These are phyloP conservation scores for Pelargonium nanum DNA, from an alignment of 345 rosid genomes.

Conservation along the genomic window DNA sequence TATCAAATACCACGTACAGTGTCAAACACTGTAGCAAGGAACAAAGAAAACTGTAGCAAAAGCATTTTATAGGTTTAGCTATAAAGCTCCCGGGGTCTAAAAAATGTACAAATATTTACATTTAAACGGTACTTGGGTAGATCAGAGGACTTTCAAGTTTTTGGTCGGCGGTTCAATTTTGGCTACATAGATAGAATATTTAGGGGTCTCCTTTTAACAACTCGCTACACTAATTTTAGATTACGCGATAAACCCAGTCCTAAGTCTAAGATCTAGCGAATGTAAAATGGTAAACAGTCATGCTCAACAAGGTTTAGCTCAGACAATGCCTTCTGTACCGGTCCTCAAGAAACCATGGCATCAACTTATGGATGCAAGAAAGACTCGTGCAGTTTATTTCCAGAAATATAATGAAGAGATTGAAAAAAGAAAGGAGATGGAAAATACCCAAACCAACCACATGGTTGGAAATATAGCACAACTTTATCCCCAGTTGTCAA, in stretches of 20 bases:
- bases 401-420: neutral
- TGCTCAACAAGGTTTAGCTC: neutral
- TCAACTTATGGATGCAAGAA: neutral
- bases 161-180: no score
- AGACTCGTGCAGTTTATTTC: neutral
- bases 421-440: conserved; percentile 5
- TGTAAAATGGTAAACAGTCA: no score
- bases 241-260: no score
- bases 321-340: neutral
- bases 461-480: conserved; percentile 67
- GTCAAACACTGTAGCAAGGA: neutral
- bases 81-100: neutral
- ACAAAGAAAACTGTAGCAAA: no score
- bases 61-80: no score
- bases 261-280: no score
- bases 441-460: conserved; percentile 77
- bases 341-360: neutral
- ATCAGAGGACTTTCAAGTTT: no score
- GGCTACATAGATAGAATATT: no score
- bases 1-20: neutral
- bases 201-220: no score
- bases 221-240: no score
- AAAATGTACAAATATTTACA: no score
- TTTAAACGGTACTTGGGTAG: no score
- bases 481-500: conserved; percentile 68